Evolutionary conservation across 139 green algal species (phyloP).

Genomic region (Desmodesmus armatus): DNA sequence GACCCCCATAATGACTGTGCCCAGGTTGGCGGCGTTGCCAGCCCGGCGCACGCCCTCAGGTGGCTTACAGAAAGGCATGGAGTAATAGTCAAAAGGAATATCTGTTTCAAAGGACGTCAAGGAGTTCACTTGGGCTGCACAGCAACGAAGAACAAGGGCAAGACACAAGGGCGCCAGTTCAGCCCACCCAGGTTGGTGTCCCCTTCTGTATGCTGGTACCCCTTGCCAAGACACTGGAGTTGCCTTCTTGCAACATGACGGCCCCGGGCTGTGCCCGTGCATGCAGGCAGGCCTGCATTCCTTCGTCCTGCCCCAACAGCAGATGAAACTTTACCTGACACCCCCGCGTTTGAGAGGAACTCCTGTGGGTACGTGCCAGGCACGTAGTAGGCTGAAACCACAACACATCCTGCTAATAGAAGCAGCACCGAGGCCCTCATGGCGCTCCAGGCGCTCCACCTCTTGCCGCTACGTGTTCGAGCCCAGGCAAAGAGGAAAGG

Average conservation of each 20-base stretch:
- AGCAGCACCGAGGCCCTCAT: too few species aligned
- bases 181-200: too few species aligned
- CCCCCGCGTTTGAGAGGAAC: constrained; percentile 76
- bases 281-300: background rate
- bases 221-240: too few species aligned
- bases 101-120: constrained; percentile 93
- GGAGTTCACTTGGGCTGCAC: constrained; percentile 82
- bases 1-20: constrained; percentile 93
- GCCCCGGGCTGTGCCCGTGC: too few species aligned
- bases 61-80: constrained; percentile 94
- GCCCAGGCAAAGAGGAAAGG: too few species aligned
- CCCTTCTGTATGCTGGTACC: too few species aligned
- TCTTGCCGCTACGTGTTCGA: too few species aligned
- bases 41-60: constrained; percentile 78
- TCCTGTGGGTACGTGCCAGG: constrained; percentile 87
- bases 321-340: background rate
- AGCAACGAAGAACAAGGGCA: too few species aligned
- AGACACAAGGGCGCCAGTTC: too few species aligned
- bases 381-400: constrained; percentile 69
- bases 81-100: constrained; percentile 95
- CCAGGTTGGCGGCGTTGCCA: constrained; percentile 86
- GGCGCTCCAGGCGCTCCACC: too few species aligned
- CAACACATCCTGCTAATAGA: background rate
- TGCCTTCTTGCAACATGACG: too few species aligned
- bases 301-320: background rate